Evolutionary conservation across 805 yeast species (phyloP).

Genomic region (Myxozyma mucilagina): DNA sequence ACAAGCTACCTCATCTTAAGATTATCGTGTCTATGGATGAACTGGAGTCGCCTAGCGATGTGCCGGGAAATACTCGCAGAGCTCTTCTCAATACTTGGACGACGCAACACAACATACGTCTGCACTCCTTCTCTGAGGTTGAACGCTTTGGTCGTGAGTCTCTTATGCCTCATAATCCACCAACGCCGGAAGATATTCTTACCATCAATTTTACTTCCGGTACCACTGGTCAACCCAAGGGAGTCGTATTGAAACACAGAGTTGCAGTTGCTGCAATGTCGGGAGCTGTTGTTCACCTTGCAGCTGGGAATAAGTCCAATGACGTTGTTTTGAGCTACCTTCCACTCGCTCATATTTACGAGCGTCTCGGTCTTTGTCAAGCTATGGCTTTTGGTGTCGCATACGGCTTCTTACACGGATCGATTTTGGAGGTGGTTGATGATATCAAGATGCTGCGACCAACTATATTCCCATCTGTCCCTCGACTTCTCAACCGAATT

Average conservation of each 20-base stretch:
- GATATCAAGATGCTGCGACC: constrained; percentile 61
- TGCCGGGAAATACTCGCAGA: constrained; percentile 35
- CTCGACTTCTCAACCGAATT: constrained; percentile 61
- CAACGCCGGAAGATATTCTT: constrained; percentile 54
- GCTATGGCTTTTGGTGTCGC: constrained; percentile 51
- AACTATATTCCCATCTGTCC: constrained; percentile 56
- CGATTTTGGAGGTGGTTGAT: constrained; percentile 55
- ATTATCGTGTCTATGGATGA: constrained; percentile 59
- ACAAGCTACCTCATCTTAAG: constrained; percentile 48
- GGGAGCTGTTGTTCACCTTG: not conserved
- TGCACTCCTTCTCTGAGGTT: constrained; percentile 35
- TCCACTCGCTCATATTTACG: constrained; percentile 62
- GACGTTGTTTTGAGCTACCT: constrained; percentile 45
- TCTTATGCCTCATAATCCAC: constrained; percentile 51
- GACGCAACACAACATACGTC: constrained; percentile 4
- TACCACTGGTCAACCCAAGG: constrained; percentile 77
- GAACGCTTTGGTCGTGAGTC: constrained; percentile 47
- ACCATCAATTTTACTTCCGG: constrained; percentile 76
- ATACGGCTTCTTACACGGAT: constrained; percentile 57
- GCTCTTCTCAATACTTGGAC: constrained; percentile 42
- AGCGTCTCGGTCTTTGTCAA: constrained; percentile 49
- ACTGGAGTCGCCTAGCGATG: constrained; percentile 35
- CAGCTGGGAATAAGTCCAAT: constrained; percentile 41
- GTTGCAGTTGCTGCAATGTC: constrained; percentile 36
- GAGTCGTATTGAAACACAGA: constrained; percentile 58